phyloP scores from a whole-genome alignment of 2,329 filamentous ascomycete species.

The Pseudogymnoascus sp. region DNA sequence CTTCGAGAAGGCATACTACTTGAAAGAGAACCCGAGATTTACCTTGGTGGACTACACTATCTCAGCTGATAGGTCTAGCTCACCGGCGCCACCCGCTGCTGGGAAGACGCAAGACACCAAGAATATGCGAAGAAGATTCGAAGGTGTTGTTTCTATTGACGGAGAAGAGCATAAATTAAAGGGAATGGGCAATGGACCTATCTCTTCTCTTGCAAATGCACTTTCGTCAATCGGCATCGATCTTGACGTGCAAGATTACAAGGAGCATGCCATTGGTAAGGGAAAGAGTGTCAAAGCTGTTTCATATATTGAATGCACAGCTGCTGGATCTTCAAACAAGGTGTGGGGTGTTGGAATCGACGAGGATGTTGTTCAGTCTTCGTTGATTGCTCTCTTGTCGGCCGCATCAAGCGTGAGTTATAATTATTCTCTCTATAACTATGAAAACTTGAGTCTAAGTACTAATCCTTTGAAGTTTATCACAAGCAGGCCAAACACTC shows the following conservation, averaged over 20 bases:
- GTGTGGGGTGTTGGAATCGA: conserved; percentile 91
- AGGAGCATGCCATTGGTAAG: conserved; percentile 83
- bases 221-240: conserved; percentile 71
- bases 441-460: conserved; percentile 19
- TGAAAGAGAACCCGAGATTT: conserved; percentile 77
- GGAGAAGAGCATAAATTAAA: conserved; percentile 67
- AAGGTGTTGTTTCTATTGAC: conserved; percentile 76
- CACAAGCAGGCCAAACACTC: conserved; percentile 59
- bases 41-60: conserved; percentile 87
- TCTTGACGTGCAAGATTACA: conserved; percentile 88
- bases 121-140: conserved; percentile 73
- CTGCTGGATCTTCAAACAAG: conserved; percentile 55
- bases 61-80: conserved; percentile 68
- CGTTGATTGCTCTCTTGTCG: conserved; percentile 73
- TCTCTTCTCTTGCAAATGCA: conserved; percentile 79
- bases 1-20: conserved; percentile 83
- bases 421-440: conserved; percentile 7
- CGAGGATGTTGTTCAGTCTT: conserved; percentile 84
- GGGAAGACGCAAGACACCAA: conserved; percentile 69
- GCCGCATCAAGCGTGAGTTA: conserved; percentile 74
- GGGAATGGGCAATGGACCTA: conserved; percentile 80
- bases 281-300: conserved; percentile 84
- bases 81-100: conserved; percentile 57
- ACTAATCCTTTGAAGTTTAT: conserved; percentile 50
- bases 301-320: conserved; percentile 84